Conservation (phyloP, 2,329 filamentous ascomycete genomes). For the Elsinoe arachidis region DNA sequence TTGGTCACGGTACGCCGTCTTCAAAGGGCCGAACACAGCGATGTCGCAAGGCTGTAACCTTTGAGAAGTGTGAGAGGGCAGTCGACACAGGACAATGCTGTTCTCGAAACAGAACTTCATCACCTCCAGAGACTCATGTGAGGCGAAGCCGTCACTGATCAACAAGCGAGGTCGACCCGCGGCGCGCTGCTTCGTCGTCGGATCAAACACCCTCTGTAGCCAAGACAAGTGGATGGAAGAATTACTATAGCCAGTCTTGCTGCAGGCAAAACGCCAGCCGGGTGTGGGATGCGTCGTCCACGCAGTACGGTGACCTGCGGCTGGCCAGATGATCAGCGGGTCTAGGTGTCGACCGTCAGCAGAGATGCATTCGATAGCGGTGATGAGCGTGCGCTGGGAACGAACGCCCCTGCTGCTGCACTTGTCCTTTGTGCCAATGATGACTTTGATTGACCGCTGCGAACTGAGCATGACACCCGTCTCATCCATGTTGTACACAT, state of each 20-base stretch:
- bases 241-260: neutral
- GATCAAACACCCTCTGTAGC: neutral
- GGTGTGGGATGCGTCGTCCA: conserved; percentile 24
- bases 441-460: too few relatives aligned
- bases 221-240: neutral
- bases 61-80: conserved; percentile 24
- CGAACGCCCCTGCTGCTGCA: too few relatives aligned
- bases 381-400: conserved; percentile 24
- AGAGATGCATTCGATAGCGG: conserved; percentile 23
- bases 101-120: conserved; percentile 27
- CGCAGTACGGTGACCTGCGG: conserved; percentile 22
- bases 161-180: conserved; percentile 22
- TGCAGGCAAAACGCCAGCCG: conserved; percentile 18
- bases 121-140: conserved; percentile 27
- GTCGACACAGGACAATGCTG: conserved; percentile 27
- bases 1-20: conserved; percentile 16
- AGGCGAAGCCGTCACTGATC: conserved; percentile 30
- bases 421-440: too few relatives aligned
- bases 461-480: too few relatives aligned
- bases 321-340: conserved; percentile 25
- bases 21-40: conserved; percentile 15
- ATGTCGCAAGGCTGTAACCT: conserved; percentile 25
- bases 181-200: neutral
- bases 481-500: too few relatives aligned
- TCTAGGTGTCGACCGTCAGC: conserved; percentile 22